Evolutionary conservation across 2,329 filamentous ascomycete genomes (phyloP).

Genomic region (Verruconis gallopava): DNA sequence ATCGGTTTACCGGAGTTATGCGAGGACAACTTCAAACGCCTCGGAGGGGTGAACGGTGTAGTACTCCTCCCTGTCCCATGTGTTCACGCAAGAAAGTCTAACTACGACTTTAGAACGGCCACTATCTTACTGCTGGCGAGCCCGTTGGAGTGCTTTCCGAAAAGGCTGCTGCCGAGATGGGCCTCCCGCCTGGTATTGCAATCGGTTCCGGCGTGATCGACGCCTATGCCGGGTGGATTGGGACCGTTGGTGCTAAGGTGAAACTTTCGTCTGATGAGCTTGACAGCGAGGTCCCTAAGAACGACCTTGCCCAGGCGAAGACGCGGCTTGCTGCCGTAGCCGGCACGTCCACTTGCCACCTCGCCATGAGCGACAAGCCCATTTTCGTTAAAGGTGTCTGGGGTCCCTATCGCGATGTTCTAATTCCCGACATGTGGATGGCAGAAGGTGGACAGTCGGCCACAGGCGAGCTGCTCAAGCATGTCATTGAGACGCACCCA

Average conservation of each 20-base stretch:
- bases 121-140: conserved; percentile 84
- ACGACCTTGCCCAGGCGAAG: conserved; percentile 86
- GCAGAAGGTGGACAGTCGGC: conserved; percentile 94
- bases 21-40: conserved; percentile 78
- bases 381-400: conserved; percentile 94
- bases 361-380: conserved; percentile 86
- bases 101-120: conserved; percentile 60
- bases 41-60: conserved; percentile 90
- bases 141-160: conserved; percentile 75
- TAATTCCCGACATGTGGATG: conserved; percentile 90
- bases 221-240: conserved; percentile 97
- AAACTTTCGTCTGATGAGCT: conserved; percentile 56
- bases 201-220: conserved; percentile 96
- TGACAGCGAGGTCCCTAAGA: conserved; percentile 54
- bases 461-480: conserved; percentile 85
- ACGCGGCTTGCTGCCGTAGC: conserved; percentile 86
- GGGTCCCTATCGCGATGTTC: conserved; percentile 91
- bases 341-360: conserved; percentile 91
- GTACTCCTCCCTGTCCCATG: conserved; percentile 46
- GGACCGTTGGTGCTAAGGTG: conserved; percentile 95
- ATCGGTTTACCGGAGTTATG: conserved; percentile 79
- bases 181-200: conserved; percentile 74
- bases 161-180: conserved; percentile 69
- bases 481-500: conserved; percentile 90
- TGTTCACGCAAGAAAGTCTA: conserved; percentile 18